Base-by-base conservation (phyloP, 495 filamentous ascomycete genomes). In the Annulohypoxylon moriforme region DNA sequence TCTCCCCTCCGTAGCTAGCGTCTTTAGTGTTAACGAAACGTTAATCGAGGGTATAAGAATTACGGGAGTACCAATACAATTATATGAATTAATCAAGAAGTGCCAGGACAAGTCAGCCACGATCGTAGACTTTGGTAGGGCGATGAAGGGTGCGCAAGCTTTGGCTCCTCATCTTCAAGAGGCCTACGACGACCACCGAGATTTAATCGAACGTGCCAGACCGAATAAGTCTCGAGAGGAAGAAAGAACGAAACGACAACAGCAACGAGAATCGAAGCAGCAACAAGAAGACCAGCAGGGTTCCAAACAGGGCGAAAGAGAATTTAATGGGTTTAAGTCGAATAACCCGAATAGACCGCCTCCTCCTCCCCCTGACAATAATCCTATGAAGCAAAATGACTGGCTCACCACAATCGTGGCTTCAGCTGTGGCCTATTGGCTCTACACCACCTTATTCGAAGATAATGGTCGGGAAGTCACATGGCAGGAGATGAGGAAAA, bases 401-500 rank as follows among this genome's bases (percentile, higher is more conserved):
- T 77, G 73, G 73, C 33, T 76, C 7, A 71, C 64, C 6, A 73
- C 70, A 13, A 34, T 72, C 29, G 36, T 75, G 6, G 70, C 52
- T 27, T 68, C 71, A 2, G 59, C 36, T 56, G 25, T 78, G 16
- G 74, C 73, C 40, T 79, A 69, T 44, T 78, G 75, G 60, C 20
- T 80, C 13, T 76, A 78, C 40, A 69, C 24, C 10, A 73, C 75
- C 34, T 8, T 76, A 7, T 72, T 72, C 8, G 75, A 77, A 24
- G 73, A 75, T 31, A 69, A 53, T 20, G 67, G 67, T n/a, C 86
- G 87, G 52, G 94, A 98, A 73, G 97, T 99, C 65, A 98, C 96
- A 44, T 99, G 94, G 93, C 95, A 99, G 83, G 96, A 98, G 79
- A 92, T 98, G 79, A 85, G 90, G 47, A 92, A 89, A 68, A 94